Base-by-base conservation (phyloP, 23 red algal species). In the Gracilaria domingensis region DNA sequence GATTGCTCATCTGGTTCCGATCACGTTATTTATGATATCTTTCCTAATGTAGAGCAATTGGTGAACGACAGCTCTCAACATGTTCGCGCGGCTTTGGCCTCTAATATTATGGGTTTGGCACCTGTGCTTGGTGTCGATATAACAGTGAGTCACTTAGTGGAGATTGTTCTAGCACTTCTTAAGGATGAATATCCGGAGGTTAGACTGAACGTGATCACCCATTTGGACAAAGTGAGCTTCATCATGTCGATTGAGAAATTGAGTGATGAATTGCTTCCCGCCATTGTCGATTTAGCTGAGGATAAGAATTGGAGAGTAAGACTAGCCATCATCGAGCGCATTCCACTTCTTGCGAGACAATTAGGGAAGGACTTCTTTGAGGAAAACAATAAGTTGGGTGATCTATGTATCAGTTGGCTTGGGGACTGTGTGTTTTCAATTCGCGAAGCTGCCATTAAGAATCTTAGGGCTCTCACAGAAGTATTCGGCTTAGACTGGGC, bases 231-330 rank as follows among this genome's bases (percentile, higher is more conserved):
- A 56, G 93, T 99, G 4, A 91, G 89, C 61, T 86, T 90, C 32
- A 83, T 99, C 25, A 95, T 99, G 90, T 95, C 93, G 0, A 91
- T 96, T 59, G 93, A 98, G 12, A 91, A 89, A 45, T 57, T 99
- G 49, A 91, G 90, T 45, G 87, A 78, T 37, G 97, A 99, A 57
- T 82, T 99, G 47, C 69, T 99, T 49, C 97, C 97, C 24, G 93
- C 97, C 13, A 94, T 99, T 91, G 97, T 99, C 12, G 94, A 99
- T 70, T 79, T 99, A 30, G 91, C 97, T 26, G 91, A 99, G 89
- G 97, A 99, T 79, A 93, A 93, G 56, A 99, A 99, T 69, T 99
- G 97, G 97, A 88, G 97, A 24, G 95, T 99, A 37, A 89, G 97
- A 58, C 70, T 95, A 32, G 97, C 97, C 29, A 96, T 92, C 49